Evolutionary conservation across 2,329 filamentous ascomycete species (phyloP).

Genomic region (Tolypocladium album): DNA sequence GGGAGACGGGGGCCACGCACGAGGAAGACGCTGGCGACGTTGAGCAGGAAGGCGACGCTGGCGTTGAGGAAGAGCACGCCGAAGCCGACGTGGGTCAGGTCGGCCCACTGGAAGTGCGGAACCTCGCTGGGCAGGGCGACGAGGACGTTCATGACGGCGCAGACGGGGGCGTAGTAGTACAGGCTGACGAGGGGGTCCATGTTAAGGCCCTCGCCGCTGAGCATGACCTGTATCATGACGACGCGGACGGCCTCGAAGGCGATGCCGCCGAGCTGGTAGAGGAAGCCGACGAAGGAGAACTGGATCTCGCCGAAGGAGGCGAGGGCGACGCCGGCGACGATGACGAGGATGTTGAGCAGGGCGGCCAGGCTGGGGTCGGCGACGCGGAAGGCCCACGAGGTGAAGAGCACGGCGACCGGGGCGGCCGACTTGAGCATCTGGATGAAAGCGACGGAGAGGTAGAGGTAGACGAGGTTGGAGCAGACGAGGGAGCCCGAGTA

Average conservation of each 20-base stretch:
- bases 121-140: conserved; percentile 62
- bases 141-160: conserved; percentile 67
- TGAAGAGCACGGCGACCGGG: conserved; percentile 55
- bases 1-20: conserved; percentile 36
- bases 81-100: conserved; percentile 55
- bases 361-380: conserved; percentile 33
- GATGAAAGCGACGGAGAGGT: conserved; percentile 57
- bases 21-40: conserved; percentile 77
- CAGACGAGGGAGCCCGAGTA: conserved; percentile 56
- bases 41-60: conserved; percentile 68
- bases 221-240: conserved; percentile 76
- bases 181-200: conserved; percentile 84
- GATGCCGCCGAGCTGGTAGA: conserved; percentile 65
- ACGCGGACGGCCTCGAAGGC: conserved; percentile 71
- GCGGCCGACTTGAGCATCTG: conserved; percentile 63
- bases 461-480: conserved; percentile 57
- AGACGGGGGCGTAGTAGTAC: conserved; percentile 84
- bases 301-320: conserved; percentile 54
- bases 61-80: conserved; percentile 62
- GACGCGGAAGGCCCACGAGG: conserved; percentile 49
- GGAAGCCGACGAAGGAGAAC: conserved; percentile 54
- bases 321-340: conserved; percentile 40
- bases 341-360: conserved; percentile 38
- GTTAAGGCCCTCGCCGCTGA: conserved; percentile 65
- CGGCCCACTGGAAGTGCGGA: conserved; percentile 51